Evolutionary conservation across 1,284 basidiomycete species (phyloP), one percentile per base, ranked within the genome.

Genomic region (Serendipita sp.): DNA sequence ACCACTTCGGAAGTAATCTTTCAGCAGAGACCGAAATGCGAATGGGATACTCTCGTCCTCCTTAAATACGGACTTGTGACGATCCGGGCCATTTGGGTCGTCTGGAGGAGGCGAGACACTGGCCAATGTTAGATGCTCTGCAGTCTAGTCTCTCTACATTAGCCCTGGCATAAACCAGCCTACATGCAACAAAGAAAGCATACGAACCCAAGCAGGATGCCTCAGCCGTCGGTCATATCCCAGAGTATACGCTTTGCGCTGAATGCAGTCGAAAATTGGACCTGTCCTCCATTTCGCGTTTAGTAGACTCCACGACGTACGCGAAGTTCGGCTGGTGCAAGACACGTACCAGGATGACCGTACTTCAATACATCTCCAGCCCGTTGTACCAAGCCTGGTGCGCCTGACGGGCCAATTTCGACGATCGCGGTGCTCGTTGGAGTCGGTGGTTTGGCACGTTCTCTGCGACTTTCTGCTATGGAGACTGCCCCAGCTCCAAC

Each of bases 1-100:
- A 12, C 95, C 95, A 68, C 90, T 93, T 64, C 82, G 79, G 74
- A 97, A 95, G 72, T 98, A 95, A 71, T 97, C 93, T 68, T 85
- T 78, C 67, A 98, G 76, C 65, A 82, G 87, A 0, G 95, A 88
- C 34, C 94, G 81, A 78, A 98, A 99, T 62, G 77, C 69, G 60
- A 76, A 76, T 0, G 95, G 94, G 15, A 98, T 75, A 1, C 80
- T 79, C 53, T 78, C 77, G 72, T 99, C 95, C 72, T 99, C 95
- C 60, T 77, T 75, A 75, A 99, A 99, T 0, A 77, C 77, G n/a
- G 88, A 92, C 70, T 88, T 87, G 2, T 79, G 75, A 60, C 92
- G 77, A 72, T 94, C 89, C 0, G 80, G 74, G 6, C 71, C 71
- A 60, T 65, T 67, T 60, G 65, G 63, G 26, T 71, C 73, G 3